Base-by-base conservation (phyloP, 2,329 filamentous ascomycete species). In the Paramyrothecium sp. region DNA sequence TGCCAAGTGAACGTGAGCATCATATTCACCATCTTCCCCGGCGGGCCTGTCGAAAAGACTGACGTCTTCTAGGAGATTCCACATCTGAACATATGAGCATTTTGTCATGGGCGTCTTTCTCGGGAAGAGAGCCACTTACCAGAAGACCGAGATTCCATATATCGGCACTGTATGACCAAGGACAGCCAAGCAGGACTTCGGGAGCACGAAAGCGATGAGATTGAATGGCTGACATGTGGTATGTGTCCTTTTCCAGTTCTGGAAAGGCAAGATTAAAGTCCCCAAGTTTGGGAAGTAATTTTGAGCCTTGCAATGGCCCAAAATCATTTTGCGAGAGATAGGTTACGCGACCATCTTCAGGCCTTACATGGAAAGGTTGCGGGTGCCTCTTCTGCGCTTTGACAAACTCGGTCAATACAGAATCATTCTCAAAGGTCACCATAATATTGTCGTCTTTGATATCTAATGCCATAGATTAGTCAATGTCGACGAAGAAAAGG, bases 401-500 rank as follows among this genome's bases (percentile, higher is more conserved):
- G 16, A 58, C 57, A 51, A 59, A 60, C 16, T 58, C 56, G 0
- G 44, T 16, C 19, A 66, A 7, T 3, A 65, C 57, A 12, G 21
- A 20, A 44, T 60, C 55, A 47, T 60, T 33, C 47, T 66, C 63
- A 23, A 64, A 55, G 3, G 61, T 66, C 3, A 64, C 44, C 58
- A 65, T 56, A n/a, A 65, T 64, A 38, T 65, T 65, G 17, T 65
- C 60, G 13, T 63, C 59, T 53, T 67, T 63, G 23, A 65, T 63
- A 26, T 63, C 65, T 65, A 19, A 48, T 26, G 1, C 8, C 19
- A 21, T 4, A n/a, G n/a, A n/a, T n/a, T n/a, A n/a, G n/a, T n/a
- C 22, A 17, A 2, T 7, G 11, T 57, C 12, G 61, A 51, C 19
- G 10, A 2, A 4, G 3, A 16, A n/a, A 7, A 17, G n/a, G 21